phyloP scores from a whole-genome alignment of 805 yeast species.

The Pichia membranifaciens region DNA sequence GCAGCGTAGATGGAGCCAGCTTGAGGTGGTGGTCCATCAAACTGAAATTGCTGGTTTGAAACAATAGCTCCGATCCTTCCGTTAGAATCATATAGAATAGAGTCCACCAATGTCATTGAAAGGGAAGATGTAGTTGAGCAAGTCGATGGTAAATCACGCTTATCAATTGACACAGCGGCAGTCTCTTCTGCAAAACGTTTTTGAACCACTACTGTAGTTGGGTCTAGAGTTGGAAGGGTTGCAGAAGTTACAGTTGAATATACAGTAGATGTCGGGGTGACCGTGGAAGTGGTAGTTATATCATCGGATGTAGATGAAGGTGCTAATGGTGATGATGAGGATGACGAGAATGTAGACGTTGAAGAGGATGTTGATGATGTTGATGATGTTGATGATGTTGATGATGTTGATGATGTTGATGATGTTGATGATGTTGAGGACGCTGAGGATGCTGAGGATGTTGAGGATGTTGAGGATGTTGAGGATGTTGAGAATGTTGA shows the following conservation, averaged over 20 bases:
- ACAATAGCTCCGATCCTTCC: conserved; percentile 77
- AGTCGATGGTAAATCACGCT: conserved; percentile 28
- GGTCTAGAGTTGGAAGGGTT: conserved; percentile 19
- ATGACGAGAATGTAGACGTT: conserved; percentile 7
- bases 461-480: no score
- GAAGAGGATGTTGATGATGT: conserved; percentile 15
- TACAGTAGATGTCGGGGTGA: conserved; percentile 27
- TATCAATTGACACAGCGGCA: conserved; percentile 1
- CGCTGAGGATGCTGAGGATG: background rate
- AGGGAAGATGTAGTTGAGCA: conserved; percentile 47
- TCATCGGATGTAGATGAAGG: conserved; percentile 16
- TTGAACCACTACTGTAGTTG: conserved; percentile 22
- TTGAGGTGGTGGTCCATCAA: conserved; percentile 79
- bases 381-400: conserved; percentile 8
- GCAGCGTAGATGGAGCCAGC: conserved; percentile 65
- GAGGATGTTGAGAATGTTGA: no score
- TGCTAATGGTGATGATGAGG: background rate
- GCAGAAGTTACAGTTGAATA: conserved; percentile 25
- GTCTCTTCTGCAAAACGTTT: conserved; percentile 22
- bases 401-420: background rate
- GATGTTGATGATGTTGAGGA: background rate
- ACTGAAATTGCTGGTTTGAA: conserved; percentile 76
- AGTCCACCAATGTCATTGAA: conserved; percentile 46
- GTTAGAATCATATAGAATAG: conserved; percentile 49
- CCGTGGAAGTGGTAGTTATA: conserved; percentile 23